A percentile compares a stretch with the other conserved stretches of the same genome.
Conservation (phyloP, 2,329 filamentous ascomycete genomes). For the Trichophyton simii region DNA sequence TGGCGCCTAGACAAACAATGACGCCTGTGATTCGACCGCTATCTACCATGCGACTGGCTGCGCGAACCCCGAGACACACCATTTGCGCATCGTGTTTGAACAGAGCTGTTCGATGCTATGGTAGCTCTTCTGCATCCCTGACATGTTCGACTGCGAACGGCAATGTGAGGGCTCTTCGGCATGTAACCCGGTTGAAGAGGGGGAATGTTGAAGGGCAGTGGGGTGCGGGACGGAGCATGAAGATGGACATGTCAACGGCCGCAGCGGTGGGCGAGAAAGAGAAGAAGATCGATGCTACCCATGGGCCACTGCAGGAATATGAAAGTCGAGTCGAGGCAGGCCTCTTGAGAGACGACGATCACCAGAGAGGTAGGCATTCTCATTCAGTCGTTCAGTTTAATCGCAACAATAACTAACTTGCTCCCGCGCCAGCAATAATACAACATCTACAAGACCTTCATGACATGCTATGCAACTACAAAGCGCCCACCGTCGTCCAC, state of each 20-base stretch:
- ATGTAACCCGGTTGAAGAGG: neutral
- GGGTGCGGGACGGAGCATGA: neutral
- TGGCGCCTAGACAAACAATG: neutral
- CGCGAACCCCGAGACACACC: neutral
- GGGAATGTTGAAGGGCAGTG: neutral
- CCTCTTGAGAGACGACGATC: constrained; percentile 68
- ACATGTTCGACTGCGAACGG: too few species aligned
- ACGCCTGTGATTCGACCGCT: neutral
- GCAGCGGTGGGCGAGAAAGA: neutral
- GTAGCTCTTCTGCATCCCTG: neutral
- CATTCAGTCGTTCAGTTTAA: too few species aligned
- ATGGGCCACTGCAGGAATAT: constrained; percentile 77
- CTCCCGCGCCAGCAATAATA: constrained; percentile 55
- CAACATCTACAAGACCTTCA: constrained; percentile 80
- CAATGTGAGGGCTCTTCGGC: neutral
- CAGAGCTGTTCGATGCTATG: neutral
- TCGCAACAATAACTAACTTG: neutral
- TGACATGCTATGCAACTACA: constrained; percentile 63
- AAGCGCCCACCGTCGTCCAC: constrained; percentile 59
- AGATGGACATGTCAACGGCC: constrained; percentile 5
- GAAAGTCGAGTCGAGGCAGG: constrained; percentile 65
- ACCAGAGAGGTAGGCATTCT: too few species aligned
- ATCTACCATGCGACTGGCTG: neutral
- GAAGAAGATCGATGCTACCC: constrained; percentile 4
- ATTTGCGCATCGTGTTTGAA: neutral